Base-by-base conservation (phyloP, 2,329 filamentous ascomycete genomes). In the Cordyceps cicadae region DNA sequence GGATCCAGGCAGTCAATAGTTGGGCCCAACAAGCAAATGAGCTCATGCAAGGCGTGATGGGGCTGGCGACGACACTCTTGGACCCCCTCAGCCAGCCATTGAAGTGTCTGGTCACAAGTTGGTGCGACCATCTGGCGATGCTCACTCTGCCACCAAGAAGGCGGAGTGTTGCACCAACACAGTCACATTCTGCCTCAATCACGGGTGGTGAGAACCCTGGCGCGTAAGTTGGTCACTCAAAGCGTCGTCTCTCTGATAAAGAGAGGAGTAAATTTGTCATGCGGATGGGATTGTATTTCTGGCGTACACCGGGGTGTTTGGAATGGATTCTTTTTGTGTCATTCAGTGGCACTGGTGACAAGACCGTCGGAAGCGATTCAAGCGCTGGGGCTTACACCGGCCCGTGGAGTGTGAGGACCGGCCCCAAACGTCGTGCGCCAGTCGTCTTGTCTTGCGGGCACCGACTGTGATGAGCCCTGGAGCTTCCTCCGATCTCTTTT, bases 111-210 rank as follows among this genome's bases (percentile, higher is more conserved):
- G 29, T 39, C 54, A 24, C 32, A 57, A 26, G 29, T 48, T 58
- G 34, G 55, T 58, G 55, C 55, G 37, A 58, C 55, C 45, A 32
- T 14, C 15, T 48, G 34, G n/a, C 32, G 46, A 58, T 58, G 41
- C 45, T 34, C 32, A 34, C 32, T 34, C 32, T 15, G 11, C n/a
- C 32, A 39, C 34, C 54, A 39, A 37, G 49, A 49, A 49, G 26
- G 29, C 26, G 32, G 32, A 49, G 24, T 51, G 55, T 58, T 32
- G 55, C 46, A 58, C 55, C 14, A 43, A 58, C 9, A 43, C 43
- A 41, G 29, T 58, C 55, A 51, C 55, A 50, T 41, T 43, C n/a
- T 19, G 45, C 34, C 34, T 51, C 55, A 17, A 29, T 32, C 15
- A 58, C 32, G 48, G 34, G 9, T 21, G 17, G 19, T 43, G 46